Evolutionary conservation across 78 protist genomes (phyloP).

Genomic region (Chrysochromulina parva): DNA sequence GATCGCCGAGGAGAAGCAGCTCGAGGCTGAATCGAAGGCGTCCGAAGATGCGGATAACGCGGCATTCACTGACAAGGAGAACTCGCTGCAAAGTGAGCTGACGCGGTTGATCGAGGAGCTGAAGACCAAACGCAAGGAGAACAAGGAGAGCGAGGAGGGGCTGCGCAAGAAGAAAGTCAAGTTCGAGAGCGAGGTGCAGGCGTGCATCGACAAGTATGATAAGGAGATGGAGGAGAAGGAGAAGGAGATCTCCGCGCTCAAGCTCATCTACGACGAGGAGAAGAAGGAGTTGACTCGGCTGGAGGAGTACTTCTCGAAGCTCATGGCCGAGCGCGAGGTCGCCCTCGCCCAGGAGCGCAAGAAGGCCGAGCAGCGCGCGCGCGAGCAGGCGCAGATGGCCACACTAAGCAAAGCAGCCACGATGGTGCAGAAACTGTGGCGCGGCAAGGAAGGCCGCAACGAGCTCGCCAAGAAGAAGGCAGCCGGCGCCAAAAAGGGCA

Average conservation of each 20-base stretch:
- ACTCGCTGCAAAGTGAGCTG: not conserved
- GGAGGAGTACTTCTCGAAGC: not conserved
- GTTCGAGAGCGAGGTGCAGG: slow-evolving; percentile 19
- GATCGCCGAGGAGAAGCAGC: not conserved
- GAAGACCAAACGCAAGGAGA: not conserved
- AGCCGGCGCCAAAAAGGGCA: not conserved
- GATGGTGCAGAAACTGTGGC: not conserved
- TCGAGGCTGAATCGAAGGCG: not conserved
- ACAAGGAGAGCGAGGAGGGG: not conserved
- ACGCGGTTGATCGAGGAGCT: not conserved
- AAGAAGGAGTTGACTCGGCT: not conserved
- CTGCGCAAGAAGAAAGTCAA: slow-evolving; percentile 26
- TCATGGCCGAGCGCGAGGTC: not conserved
- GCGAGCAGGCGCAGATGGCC: not conserved
- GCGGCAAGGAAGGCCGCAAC: not conserved
- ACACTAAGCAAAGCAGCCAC: not conserved
- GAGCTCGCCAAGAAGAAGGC: not conserved
- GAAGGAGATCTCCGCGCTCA: not conserved
- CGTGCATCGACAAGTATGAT: slow-evolving; percentile 20
- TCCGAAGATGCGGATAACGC: not conserved
- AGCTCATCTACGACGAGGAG: not conserved
- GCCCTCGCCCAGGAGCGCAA: not conserved
- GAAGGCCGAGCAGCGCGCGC: not conserved
- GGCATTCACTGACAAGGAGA: not conserved
- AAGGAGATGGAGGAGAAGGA: not conserved